phyloP scores from a whole-genome alignment of 192 early-diverging fungal species.

The Coemansia sp. region DNA sequence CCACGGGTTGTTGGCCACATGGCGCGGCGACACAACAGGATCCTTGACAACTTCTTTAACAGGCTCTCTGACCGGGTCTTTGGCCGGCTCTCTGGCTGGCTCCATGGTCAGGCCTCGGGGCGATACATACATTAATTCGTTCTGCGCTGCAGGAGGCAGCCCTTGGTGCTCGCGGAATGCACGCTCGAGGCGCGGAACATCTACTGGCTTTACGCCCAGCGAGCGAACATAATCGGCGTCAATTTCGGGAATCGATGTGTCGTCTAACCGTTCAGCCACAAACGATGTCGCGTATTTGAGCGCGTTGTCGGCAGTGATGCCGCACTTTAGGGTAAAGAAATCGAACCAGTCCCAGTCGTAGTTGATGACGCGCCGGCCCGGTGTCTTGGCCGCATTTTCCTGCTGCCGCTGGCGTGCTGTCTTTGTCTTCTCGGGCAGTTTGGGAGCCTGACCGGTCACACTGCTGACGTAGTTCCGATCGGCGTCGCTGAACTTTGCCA shows the following conservation, averaged over 20 bases:
- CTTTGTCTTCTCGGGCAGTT: constrained; percentile 22
- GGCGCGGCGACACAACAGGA: constrained; percentile 16
- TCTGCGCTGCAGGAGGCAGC: constrained; percentile 21
- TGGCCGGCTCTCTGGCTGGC: constrained; percentile 39
- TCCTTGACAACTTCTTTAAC: neutral
- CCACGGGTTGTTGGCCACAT: constrained; percentile 43
- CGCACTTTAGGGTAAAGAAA: constrained; percentile 77
- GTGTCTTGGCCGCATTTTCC: constrained; percentile 48
- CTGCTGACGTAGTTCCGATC: constrained; percentile 38
- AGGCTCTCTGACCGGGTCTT: neutral
- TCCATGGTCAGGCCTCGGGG: constrained; percentile 6
- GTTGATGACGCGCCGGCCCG: constrained; percentile 48
- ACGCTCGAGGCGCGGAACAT: constrained; percentile 75
- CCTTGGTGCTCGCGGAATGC: constrained; percentile 55
- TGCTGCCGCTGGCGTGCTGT: constrained; percentile 54
- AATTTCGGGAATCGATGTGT: constrained; percentile 71
- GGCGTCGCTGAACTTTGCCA: constrained; percentile 77
- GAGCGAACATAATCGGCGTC: constrained; percentile 71
- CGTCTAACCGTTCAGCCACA: constrained; percentile 84
- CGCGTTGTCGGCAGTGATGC: constrained; percentile 72
- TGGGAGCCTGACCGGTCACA: constrained; percentile 18
- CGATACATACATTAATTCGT: neutral
- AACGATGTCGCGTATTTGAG: constrained; percentile 80
- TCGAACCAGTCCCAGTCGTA: constrained; percentile 94
- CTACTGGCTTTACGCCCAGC: constrained; percentile 81